Evolutionary conservation across 1,284 basidiomycete genomes (phyloP), one percentile per base, ranked within the genome.

Genomic region (Chiua sp.): DNA sequence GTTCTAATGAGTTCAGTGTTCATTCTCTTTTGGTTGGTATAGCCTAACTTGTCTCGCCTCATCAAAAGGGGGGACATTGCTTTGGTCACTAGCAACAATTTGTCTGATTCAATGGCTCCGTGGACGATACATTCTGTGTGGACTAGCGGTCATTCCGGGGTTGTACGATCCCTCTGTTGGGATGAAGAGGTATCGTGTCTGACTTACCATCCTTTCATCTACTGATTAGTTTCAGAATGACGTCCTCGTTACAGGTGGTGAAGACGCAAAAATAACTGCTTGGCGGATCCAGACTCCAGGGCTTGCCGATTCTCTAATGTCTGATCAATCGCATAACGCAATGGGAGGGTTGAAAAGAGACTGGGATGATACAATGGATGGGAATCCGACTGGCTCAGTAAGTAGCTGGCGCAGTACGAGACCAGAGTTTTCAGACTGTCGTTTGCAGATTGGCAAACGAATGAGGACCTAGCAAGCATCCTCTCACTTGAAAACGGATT

Each of bases 171-270:
- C n/a, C 68, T 86, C 5, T 62, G 81, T 33, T 86, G 81, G 79
- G 86, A 89, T 63, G 79, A 84, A 66, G 63, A 78, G 59, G 87
- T 86, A 42, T 28, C 10, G 48, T 75, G 2, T 16, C 57, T 35
- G 28, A 4, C 44, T 71, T 7, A 16, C 54, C 42, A 47, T 42
- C n/a, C n/a, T 39, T n/a, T 22, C 32, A 47, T 47, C 18, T 8
- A 53, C 49, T 59, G 37, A 68, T 49, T 47, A n/a, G 51, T 59
- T 56, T 22, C 60, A 85, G 84, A 78, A 80, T 63, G 68, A 73
- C 13, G 69, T 82, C 3, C 66, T 89, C 13, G 67, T 88, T 6
- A 86, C 85, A 3, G 88, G 87, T 2, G 87, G 87, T 3, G 87
- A 90, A 75, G 87, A 90, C 62, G 75, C 79, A 0, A 83, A 80